Evolutionary conservation across 371 early-diverging fungal species (phyloP), one percentile per base, ranked within the genome.

Genomic region (Choanephora cucurbitarum): DNA sequence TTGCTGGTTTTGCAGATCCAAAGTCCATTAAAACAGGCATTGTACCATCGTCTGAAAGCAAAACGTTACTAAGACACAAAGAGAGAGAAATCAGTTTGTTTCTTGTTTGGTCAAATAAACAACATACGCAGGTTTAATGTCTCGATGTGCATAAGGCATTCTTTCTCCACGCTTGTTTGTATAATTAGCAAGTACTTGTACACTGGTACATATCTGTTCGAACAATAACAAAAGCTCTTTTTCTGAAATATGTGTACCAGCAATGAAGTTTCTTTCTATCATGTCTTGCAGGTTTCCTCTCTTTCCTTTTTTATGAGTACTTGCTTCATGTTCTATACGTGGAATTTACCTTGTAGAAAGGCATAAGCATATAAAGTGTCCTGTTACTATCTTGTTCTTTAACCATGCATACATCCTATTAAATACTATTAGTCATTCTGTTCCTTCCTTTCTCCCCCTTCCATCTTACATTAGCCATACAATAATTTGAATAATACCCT

Each of bases 1-100:
- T 77, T 23, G 90, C 89, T 22, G 67, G 64, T 18, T 75, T 69
- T 48, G 83, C 80, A 21, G 89, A 89, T 44, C 92, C 92, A 64
- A 91, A 86, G 66, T 91, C 92, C 87, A 90, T 89, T 19, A 91
- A 64, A 2, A 91, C 66, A 0, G 91, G n/a, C n/a, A n/a, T 86
- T 18, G 82, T 68, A 7, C 83, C 81, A 62, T 89, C 88, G 55
- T 89, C 88, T 8, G 82, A 70, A 34, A 88, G 58, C 40, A 86
- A 44, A 1, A 85, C 69, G 54, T 86, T 86, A 5, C 82, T 83
- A 64, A 31, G 21, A 49, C n/a, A n/a, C n/a, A n/a, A 58, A 49
- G 15, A 23, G n/a, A 18, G 19, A 24, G 1, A 19, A n/a, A n/a
- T n/a, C n/a, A n/a, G n/a, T 28, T 28, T 28, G 3, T 28, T 28